A percentile compares a stretch with the other conserved stretches of the same genome.
These are phyloP conservation scores for Diplotaxis tenuifolia DNA, from an alignment of 345 rosid species.

Conservation along the genomic window DNA sequence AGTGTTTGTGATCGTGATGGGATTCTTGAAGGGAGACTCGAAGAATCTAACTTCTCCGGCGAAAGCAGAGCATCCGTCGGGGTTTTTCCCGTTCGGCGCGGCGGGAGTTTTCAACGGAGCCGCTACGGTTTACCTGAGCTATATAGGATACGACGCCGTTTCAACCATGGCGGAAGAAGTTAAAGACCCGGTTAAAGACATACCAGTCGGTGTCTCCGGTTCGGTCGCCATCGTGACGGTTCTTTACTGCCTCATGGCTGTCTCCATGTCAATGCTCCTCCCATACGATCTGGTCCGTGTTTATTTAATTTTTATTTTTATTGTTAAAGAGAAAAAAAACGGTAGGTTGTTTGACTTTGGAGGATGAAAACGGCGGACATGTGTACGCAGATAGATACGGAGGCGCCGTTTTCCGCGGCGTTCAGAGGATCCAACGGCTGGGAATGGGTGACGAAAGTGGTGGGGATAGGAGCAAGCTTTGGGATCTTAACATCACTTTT, in stretches of 20 bases:
- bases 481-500: slow-evolving; percentile 90
- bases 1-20: slow-evolving; percentile 65
- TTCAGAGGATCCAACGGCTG: slow-evolving; percentile 63
- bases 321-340: neutral
- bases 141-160: slow-evolving; percentile 95
- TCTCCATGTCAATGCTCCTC: slow-evolving; percentile 87
- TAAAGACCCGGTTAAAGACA: slow-evolving; percentile 69
- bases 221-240: slow-evolving; percentile 75
- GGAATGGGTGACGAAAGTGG: slow-evolving; percentile 81
- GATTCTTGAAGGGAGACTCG: slow-evolving; percentile 65
- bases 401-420: slow-evolving; percentile 82
- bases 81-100: slow-evolving; percentile 72
- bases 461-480: slow-evolving; percentile 91
- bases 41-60: slow-evolving; percentile 56
- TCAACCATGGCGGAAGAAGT: slow-evolving; percentile 97
- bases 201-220: slow-evolving; percentile 86
- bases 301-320: neutral
- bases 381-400: slow-evolving; percentile 64
- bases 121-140: slow-evolving; percentile 77
- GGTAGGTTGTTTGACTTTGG: neutral
- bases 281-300: slow-evolving; percentile 61
- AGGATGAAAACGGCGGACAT: slow-evolving; percentile 12
- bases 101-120: slow-evolving; percentile 83
- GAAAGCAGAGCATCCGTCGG: slow-evolving; percentile 52
- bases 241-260: slow-evolving; percentile 88